phyloP scores from a whole-genome alignment of 805 yeast genomes.

The Blastobotrys parvus region DNA sequence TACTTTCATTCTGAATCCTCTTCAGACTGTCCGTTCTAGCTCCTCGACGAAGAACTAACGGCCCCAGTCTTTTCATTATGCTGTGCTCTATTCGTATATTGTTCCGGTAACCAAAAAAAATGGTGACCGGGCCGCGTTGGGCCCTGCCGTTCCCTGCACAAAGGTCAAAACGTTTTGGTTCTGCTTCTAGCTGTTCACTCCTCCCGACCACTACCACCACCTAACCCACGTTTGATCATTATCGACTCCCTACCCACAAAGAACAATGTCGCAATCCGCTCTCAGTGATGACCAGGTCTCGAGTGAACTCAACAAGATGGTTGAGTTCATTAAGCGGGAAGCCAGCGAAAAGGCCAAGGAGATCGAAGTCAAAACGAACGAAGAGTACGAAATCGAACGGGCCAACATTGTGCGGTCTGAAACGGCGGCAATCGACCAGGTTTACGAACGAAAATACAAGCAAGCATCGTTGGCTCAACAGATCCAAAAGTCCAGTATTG shows the following conservation, averaged over 20 bases:
- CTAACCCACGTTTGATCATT: too few species aligned
- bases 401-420: constrained; percentile 91
- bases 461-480: constrained; percentile 91
- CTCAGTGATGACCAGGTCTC: constrained; percentile 50
- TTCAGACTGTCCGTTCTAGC: constrained; percentile 1
- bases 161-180: too few species aligned
- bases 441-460: constrained; percentile 75
- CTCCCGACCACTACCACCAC: too few species aligned
- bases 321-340: constrained; percentile 96
- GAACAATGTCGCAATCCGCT: constrained; percentile 27
- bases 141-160: too few species aligned
- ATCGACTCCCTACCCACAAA: too few species aligned
- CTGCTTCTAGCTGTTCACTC: too few species aligned
- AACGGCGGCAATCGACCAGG: constrained; percentile 75
- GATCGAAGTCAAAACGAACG: constrained; percentile 91
- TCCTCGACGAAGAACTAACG: not conserved
- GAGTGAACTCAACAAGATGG: constrained; percentile 95
- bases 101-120: too few species aligned
- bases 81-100: too few species aligned
- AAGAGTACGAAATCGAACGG: constrained; percentile 97
- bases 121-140: too few species aligned
- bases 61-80: not conserved
- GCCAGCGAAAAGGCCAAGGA: constrained; percentile 99
- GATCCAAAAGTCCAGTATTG: constrained; percentile 89
- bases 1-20: constrained; percentile 1